Conservation (phyloP, 768 basidiomycete genomes). For the Udeniomyces megalosporus region DNA sequence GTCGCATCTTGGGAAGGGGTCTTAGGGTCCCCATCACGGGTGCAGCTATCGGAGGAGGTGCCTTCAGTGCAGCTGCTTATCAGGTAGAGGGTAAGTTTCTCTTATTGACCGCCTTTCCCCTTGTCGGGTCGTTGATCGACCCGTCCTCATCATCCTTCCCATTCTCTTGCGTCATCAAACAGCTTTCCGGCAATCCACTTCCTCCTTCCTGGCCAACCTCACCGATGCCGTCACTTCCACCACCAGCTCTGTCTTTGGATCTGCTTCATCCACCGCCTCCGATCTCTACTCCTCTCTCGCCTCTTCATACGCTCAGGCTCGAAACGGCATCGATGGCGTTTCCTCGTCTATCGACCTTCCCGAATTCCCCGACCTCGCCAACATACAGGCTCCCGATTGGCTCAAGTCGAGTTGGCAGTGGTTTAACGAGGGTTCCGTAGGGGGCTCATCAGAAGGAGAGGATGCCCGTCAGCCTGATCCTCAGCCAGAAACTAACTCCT, state of each 20-base stretch:
- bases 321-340: background rate
- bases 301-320: background rate
- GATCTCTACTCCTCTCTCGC: background rate
- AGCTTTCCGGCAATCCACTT: constrained; percentile 10
- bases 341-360: background rate
- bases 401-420: constrained; percentile 6
- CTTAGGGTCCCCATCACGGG: constrained; percentile 10
- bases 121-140: background rate
- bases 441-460: background rate
- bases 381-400: constrained; percentile 5
- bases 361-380: background rate
- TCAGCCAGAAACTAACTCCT: background rate
- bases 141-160: background rate
- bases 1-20: constrained; percentile 5
- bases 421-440: constrained; percentile 11
- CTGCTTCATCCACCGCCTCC: background rate
- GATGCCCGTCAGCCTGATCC: too few species aligned
- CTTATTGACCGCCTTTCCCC: background rate
- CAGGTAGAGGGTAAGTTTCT: constrained; percentile 13
- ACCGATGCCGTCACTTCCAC: constrained; percentile 4
- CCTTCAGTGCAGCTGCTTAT: constrained; percentile 3
- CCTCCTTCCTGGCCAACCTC: background rate
- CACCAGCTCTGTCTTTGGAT: constrained; percentile 1
- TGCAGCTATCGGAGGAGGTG: constrained; percentile 13
- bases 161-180: background rate